phyloP scores from a whole-genome alignment of 352 stramenopile genomes.

The Phytophthora pseudosyringae region DNA sequence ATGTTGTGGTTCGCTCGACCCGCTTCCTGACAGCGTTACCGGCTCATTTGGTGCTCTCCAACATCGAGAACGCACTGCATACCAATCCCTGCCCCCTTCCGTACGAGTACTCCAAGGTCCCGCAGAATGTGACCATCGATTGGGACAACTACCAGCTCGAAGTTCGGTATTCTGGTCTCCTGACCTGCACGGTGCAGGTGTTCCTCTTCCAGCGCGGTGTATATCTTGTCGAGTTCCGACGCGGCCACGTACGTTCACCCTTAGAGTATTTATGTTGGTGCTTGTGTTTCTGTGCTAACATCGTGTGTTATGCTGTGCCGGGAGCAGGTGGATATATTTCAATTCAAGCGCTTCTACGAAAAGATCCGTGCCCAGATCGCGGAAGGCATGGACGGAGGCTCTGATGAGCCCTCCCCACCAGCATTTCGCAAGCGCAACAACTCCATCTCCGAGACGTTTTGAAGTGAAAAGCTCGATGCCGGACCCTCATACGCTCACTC shows the following conservation, averaged over 20 bases:
- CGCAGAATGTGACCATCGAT: slow-evolving; percentile 65
- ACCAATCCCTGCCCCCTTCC: slow-evolving; percentile 51
- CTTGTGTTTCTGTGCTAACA: slow-evolving; percentile 8
- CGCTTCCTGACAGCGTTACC: slow-evolving; percentile 75
- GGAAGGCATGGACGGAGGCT: slow-evolving; percentile 48
- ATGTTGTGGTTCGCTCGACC: slow-evolving; percentile 75
- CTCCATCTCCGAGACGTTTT: slow-evolving; percentile 53
- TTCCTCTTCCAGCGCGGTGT: slow-evolving; percentile 83
- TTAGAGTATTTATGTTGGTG: background rate
- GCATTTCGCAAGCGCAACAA: slow-evolving; percentile 71
- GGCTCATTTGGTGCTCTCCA: slow-evolving; percentile 67
- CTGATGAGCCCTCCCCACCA: slow-evolving; percentile 15
- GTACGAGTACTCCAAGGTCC: slow-evolving; percentile 49
- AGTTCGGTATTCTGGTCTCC: slow-evolving; percentile 61
- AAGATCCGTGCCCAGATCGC: slow-evolving; percentile 72
- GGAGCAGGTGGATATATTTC: slow-evolving; percentile 81
- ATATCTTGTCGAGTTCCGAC: slow-evolving; percentile 83
- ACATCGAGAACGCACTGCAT: slow-evolving; percentile 64
- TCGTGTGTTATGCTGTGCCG: slow-evolving; percentile 12
- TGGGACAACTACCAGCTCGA: slow-evolving; percentile 81
- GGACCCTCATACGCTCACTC: slow-evolving; percentile 6
- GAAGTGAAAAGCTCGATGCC: slow-evolving; percentile 19
- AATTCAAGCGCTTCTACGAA: slow-evolving; percentile 90
- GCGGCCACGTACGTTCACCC: slow-evolving; percentile 62
- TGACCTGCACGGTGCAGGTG: slow-evolving; percentile 81